These are phyloP conservation scores for Xylariaceae sp. DNA, from an alignment of 2,329 filamentous ascomycete species.

Conservation along the genomic window DNA sequence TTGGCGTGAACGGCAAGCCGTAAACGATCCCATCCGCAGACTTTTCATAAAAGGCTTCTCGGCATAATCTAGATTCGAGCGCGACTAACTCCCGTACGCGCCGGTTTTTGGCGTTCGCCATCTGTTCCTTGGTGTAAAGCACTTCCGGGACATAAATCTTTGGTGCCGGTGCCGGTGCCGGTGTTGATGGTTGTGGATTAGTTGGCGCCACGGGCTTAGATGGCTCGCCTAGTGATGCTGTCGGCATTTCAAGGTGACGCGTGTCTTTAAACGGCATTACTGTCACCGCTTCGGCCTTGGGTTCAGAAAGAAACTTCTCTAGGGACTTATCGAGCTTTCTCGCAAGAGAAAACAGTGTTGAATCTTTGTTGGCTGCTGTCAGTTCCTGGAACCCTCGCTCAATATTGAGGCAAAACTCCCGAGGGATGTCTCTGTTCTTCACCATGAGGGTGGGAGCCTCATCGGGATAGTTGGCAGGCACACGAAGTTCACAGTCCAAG, in stretches of 20 bases:
- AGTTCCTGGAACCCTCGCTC: conserved; percentile 67
- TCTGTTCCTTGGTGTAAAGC: conserved; percentile 55
- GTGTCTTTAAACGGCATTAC: conserved; percentile 58
- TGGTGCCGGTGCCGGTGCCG: conserved; percentile 10
- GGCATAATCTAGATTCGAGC: conserved; percentile 68
- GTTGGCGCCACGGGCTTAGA: conserved; percentile 3
- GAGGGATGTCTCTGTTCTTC: conserved; percentile 62
- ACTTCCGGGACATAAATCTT: conserved; percentile 40
- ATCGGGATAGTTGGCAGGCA: conserved; percentile 60
- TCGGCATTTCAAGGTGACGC: conserved; percentile 37
- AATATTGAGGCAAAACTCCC: conserved; percentile 70
- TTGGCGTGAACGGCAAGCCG: conserved; percentile 64
- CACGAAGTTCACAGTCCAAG: conserved; percentile 60
- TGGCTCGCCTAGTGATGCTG: conserved; percentile 17
- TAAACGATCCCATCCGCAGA: conserved; percentile 66
- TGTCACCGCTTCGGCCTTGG: conserved; percentile 68
- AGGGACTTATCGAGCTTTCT: conserved; percentile 68
- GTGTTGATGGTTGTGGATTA: conserved; percentile 5
- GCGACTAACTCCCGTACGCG: conserved; percentile 64
- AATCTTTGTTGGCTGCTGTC: conserved; percentile 47
- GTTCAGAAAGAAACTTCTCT: conserved; percentile 62
- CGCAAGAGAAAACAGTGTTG: conserved; percentile 60
- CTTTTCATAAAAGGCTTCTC: conserved; percentile 61
- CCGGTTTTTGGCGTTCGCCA: conserved; percentile 55
- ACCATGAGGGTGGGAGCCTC: conserved; percentile 56